A percentile compares a stretch with the other conserved stretches of the same genome.
These are phyloP conservation scores for Chrysosporium keratinophilum DNA, from an alignment of 2,329 filamentous ascomycete species.

Conservation along the genomic window DNA sequence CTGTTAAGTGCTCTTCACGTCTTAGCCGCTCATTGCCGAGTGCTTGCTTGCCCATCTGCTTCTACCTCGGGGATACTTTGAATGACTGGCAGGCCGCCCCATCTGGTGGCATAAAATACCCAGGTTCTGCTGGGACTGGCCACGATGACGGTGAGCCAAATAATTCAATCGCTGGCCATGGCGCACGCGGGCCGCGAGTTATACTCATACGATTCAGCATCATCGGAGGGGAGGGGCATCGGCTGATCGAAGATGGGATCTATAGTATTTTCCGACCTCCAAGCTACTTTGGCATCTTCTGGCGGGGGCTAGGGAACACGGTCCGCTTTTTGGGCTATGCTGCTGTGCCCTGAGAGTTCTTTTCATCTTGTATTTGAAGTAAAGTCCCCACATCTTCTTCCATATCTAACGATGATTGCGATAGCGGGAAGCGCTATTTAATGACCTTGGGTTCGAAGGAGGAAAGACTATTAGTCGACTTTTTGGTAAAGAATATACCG, in stretches of 20 bases:
- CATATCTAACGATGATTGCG: neutral
- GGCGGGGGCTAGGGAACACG: slow-evolving; percentile 88
- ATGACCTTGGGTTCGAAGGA: slow-evolving; percentile 50
- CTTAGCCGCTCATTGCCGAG: no score
- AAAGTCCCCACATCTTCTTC: slow-evolving; percentile 29
- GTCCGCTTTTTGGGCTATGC: slow-evolving; percentile 67
- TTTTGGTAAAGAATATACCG: slow-evolving; percentile 76
- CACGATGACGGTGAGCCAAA: slow-evolving; percentile 61
- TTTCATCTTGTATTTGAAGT: slow-evolving; percentile 58
- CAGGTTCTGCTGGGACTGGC: slow-evolving; percentile 48
- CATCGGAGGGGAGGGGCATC: slow-evolving; percentile 59
- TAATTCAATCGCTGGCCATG: slow-evolving; percentile 74
- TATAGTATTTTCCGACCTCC: slow-evolving; percentile 73
- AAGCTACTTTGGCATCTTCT: slow-evolving; percentile 96
- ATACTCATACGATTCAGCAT: slow-evolving; percentile 77
- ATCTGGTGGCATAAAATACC: slow-evolving; percentile 25
- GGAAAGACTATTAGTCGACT: slow-evolving; percentile 63
- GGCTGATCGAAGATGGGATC: slow-evolving; percentile 71
- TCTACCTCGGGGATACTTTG: slow-evolving; percentile 36
- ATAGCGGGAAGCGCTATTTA: neutral
- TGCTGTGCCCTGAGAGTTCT: slow-evolving; percentile 75
- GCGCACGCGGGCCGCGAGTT: slow-evolving; percentile 75
- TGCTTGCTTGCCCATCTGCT: slow-evolving; percentile 41
- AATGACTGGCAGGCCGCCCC: slow-evolving; percentile 34
- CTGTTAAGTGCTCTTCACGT: no score